Evolutionary conservation across 2,329 filamentous ascomycete species (phyloP), one percentile per base, ranked within the genome.

Genomic region (Trichoderma koningii): DNA sequence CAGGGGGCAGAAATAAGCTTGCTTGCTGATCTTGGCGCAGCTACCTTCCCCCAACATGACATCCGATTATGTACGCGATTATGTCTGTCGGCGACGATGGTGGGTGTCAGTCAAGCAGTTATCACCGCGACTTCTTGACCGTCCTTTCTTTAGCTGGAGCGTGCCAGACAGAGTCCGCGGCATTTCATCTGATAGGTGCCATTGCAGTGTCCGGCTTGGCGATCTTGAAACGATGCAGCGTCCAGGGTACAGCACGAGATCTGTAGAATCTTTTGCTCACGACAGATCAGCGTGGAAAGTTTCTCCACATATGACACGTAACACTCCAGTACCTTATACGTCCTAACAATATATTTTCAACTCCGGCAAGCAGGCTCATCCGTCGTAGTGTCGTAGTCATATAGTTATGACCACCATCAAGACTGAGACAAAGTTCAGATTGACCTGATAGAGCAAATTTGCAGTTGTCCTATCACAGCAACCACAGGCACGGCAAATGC

Each of bases 1-100:
- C 21, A 42, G 21, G 30, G 56, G 30, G 28, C 1, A 50, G 6
- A 60, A 60, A 28, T 23, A 41, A 51, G 47, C 57, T 42, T 61
- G 34, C 44, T 38, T 19, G 45, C 45, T 51, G 57, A 51, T 51
- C 57, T 61, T 42, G 57, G 45, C 47, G 34, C 57, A 47, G 17
- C 57, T 61, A 61, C 21, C 15, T 21, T 44, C 28, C 9, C 45
- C 51, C 19, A 23, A 42, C 47, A 48, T 28, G 30, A 41, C 14
- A 21, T 61, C 57, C 57, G 57, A 61, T 61, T 60, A 23, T 5
- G 47, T 61, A 51, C 15, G 19, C 42, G 45, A 61, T 51, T 28
- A 28, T 56, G 15, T 12, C 30, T 44, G 53, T 56, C 53, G 41
- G 41, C 15, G 53, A 45, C 19, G 10, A 4, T 5, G 17, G 3